These are phyloP conservation scores for Sordaria brevicollis DNA, from an alignment of 495 filamentous ascomycete genomes.

Conservation along the genomic window DNA sequence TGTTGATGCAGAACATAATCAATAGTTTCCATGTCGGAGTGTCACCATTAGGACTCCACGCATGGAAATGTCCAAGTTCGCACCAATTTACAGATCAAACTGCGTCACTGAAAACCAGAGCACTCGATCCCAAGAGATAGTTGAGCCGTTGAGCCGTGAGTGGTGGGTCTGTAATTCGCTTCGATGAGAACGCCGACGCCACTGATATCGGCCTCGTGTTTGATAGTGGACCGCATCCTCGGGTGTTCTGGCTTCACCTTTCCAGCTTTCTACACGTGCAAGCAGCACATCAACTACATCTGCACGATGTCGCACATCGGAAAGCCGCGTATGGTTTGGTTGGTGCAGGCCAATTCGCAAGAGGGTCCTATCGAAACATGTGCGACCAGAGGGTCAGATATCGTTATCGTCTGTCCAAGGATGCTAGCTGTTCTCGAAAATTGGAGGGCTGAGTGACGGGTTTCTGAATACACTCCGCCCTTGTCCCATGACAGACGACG, in stretches of 20 bases:
- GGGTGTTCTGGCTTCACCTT: not conserved
- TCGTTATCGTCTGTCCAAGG: not conserved
- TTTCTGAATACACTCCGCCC: not conserved
- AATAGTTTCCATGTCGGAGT: not conserved
- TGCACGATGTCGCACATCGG: constrained; percentile 1
- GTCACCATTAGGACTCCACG: not conserved
- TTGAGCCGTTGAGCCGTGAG: not conserved
- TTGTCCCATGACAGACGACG: not conserved
- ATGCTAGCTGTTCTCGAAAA: not conserved
- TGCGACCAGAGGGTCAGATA: not conserved
- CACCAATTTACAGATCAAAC: not conserved
- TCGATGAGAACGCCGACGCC: not conserved
- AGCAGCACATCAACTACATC: not conserved
- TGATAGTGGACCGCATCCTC: not conserved
- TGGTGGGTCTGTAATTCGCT: not conserved
- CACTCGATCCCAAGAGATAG: not conserved
- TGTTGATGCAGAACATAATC: not conserved
- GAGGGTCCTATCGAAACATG: not conserved
- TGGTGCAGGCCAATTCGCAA: not conserved
- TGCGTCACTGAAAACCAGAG: not conserved
- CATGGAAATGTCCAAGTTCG: not conserved
- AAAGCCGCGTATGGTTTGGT: not conserved
- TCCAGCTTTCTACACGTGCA: not conserved
- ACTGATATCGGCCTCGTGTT: not conserved
- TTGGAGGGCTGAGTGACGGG: not conserved